A percentile compares a stretch with the other conserved stretches of the same genome.
phyloP scores from a whole-genome alignment of 495 filamentous ascomycete species.

The Hyaloscypha hepaticicola region DNA sequence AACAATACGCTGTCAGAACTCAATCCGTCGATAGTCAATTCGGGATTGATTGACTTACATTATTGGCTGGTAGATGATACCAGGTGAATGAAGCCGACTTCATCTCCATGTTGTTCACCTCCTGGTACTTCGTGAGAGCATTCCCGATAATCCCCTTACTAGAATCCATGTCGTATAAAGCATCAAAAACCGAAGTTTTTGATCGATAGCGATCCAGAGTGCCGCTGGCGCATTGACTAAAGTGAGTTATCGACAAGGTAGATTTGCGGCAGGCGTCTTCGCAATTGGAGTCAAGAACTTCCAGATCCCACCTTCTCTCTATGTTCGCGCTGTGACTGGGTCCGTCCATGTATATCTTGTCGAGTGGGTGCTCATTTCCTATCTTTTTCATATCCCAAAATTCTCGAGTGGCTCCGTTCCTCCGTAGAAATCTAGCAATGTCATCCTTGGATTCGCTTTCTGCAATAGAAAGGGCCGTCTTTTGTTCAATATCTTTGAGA shows the following conservation, averaged over 20 bases:
- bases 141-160: conserved; percentile 1
- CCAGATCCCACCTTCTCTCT: too few species aligned
- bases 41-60: conserved; percentile 5
- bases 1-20: background rate
- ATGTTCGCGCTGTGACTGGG: too few species aligned
- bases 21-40: background rate
- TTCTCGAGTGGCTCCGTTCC: too few species aligned
- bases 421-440: too few species aligned
- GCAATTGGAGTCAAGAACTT: too few species aligned
- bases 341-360: too few species aligned
- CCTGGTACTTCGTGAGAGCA: conserved; percentile 3
- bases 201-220: conserved; percentile 5
- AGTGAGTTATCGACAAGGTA: conserved; percentile 6
- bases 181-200: conserved; percentile 7
- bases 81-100: conserved; percentile 6
- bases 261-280: conserved; percentile 3
- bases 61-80: conserved; percentile 8
- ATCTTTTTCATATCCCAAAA: too few species aligned
- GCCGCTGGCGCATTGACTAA: conserved; percentile 1
- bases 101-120: background rate
- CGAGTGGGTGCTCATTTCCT: too few species aligned
- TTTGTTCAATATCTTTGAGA: too few species aligned
- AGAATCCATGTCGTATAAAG: conserved; percentile 1
- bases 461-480: too few species aligned
- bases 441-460: too few species aligned